These are phyloP conservation scores for Fusarium concolor DNA, from an alignment of 2,329 filamentous ascomycete genomes.

Conservation along the genomic window DNA sequence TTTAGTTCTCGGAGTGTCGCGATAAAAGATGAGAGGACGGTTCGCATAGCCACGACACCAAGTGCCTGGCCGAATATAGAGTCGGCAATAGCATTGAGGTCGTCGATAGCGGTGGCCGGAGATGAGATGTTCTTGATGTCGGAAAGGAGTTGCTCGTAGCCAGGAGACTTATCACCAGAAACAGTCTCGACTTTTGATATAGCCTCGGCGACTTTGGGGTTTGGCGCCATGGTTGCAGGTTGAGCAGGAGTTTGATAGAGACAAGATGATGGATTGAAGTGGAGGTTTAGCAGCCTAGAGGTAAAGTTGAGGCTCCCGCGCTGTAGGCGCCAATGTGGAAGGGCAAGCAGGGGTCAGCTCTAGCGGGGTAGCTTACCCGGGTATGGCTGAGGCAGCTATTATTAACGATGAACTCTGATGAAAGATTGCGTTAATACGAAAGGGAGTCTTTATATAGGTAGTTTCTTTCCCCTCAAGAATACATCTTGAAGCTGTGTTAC, in stretches of 20 bases:
- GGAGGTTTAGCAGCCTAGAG: conserved; percentile 34
- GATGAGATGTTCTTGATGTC: conserved; percentile 57
- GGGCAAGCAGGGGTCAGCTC: conserved; percentile 42
- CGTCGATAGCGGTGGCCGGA: conserved; percentile 56
- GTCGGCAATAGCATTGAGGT: conserved; percentile 76
- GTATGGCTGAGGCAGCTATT: too few relatives aligned
- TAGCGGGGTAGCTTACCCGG: conserved; percentile 30
- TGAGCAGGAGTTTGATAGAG: background rate
- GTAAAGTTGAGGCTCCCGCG: conserved; percentile 27
- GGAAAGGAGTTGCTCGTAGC: conserved; percentile 60
- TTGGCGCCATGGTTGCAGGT: conserved; percentile 52
- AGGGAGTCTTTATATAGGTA: conserved; percentile 10
- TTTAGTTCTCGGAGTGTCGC: conserved; percentile 69
- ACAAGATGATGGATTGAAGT: conserved; percentile 20
- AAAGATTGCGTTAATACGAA: background rate
- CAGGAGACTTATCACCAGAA: conserved; percentile 56
- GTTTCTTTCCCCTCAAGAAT: too few relatives aligned
- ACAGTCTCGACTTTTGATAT: conserved; percentile 55
- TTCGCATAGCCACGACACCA: conserved; percentile 80
- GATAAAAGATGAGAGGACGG: conserved; percentile 76
- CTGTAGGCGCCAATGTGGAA: conserved; percentile 34
- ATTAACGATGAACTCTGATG: background rate
- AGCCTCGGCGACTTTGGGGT: conserved; percentile 56
- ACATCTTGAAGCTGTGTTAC: too few relatives aligned
- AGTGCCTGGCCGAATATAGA: conserved; percentile 75